Conservation (phyloP, 2,329 filamentous ascomycete species). For the Colletotrichum tabaci region DNA sequence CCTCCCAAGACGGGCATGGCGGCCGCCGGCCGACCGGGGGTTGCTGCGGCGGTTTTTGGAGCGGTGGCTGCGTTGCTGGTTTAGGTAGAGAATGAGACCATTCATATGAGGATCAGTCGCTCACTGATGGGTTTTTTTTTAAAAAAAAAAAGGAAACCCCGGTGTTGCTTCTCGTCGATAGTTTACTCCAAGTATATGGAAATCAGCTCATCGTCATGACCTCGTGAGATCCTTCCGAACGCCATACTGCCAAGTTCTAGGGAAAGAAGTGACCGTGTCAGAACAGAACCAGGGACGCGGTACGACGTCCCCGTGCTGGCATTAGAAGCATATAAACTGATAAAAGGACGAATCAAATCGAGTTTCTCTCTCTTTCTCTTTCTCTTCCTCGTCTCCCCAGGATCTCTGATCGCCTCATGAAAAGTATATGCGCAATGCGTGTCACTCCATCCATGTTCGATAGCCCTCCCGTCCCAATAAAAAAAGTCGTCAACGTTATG, state of each 20-base stretch:
- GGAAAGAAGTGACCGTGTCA: constrained; percentile 1
- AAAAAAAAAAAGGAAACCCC: too few relatives aligned
- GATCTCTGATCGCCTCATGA: constrained; percentile 24
- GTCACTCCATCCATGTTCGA: constrained; percentile 6
- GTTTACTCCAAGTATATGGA: not conserved
- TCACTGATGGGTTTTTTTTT: not conserved
- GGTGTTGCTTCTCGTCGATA: not conserved
- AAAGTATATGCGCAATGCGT: constrained; percentile 13
- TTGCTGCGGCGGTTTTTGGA: not conserved
- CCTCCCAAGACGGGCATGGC: not conserved
- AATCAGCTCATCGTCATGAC: not conserved
- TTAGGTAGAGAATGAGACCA: not conserved
- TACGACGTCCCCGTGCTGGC: constrained; percentile 42
- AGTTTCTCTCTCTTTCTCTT: constrained; percentile 7
- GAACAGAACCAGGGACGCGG: constrained; percentile 41
- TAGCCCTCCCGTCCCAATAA: not conserved
- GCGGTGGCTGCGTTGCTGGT: not conserved
- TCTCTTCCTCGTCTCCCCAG: not conserved
- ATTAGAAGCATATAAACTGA: constrained; percentile 41
- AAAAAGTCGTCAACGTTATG: not conserved
- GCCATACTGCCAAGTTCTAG: not conserved
- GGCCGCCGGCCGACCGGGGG: not conserved
- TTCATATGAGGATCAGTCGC: not conserved
- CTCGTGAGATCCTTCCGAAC: too few relatives aligned
- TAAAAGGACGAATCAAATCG: constrained; percentile 29